Percentiles rank a stretch among this genome's conserved stretches.
Evolutionary conservation across 2,329 filamentous ascomycete species (phyloP).

Genomic region (Fusarium brevicatenulatum): DNA sequence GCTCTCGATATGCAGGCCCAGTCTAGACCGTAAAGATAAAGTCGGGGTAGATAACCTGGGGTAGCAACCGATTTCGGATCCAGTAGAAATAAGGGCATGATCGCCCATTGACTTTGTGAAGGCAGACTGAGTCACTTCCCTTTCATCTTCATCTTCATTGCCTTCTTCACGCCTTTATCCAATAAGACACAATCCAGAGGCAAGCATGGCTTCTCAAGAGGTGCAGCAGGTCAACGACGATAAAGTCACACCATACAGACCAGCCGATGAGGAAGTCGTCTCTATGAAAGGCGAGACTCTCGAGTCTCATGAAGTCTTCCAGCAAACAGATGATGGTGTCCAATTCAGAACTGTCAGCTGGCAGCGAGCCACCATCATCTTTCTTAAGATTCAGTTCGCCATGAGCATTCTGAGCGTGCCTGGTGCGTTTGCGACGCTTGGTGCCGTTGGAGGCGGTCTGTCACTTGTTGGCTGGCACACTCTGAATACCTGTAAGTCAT

Average conservation of each 20-base stretch:
- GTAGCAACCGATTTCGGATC: not conserved
- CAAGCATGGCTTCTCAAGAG: not conserved
- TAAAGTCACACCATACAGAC: not conserved
- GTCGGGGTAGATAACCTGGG: constrained; percentile 5
- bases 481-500: not conserved
- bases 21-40: not conserved
- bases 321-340: constrained; percentile 40
- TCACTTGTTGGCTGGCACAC: not conserved
- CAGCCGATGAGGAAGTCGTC: not conserved
- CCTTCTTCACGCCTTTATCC: no score
- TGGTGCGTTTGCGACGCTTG: constrained; percentile 43
- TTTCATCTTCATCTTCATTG: no score
- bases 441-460: not conserved
- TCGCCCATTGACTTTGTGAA: not conserved
- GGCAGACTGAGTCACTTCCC: not conserved
- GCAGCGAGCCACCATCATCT: constrained; percentile 53
- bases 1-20: not conserved
- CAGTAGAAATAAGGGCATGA: not conserved
- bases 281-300: not conserved
- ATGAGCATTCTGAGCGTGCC: constrained; percentile 31
- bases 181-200: not conserved
- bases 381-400: constrained; percentile 49
- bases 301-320: constrained; percentile 42
- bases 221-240: not conserved
- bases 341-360: constrained; percentile 50